Evolutionary conservation across 2,329 filamentous ascomycete genomes (phyloP).

Genomic region (Chrysoporthe deuterocubensis): DNA sequence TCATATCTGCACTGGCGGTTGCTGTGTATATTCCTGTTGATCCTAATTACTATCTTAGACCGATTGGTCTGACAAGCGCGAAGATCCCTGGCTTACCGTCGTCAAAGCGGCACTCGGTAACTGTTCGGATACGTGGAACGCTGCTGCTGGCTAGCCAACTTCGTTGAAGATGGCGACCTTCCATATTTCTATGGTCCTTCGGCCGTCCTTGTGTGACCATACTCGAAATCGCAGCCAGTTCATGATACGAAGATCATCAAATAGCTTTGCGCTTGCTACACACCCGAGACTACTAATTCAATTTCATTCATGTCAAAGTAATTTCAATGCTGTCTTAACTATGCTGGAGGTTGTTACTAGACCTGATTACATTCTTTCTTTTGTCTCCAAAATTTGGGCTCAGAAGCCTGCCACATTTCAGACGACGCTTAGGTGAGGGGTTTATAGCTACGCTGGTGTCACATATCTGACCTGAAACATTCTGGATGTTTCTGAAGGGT

Average conservation of each 20-base stretch:
- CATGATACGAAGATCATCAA: background rate
- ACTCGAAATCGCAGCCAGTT: background rate
- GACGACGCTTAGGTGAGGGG: background rate
- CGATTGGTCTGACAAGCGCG: background rate
- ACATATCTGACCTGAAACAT: background rate
- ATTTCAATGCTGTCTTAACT: too few relatives aligned
- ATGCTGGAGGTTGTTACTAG: too few relatives aligned
- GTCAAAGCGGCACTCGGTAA: background rate
- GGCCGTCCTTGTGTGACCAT: background rate
- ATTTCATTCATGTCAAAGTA: background rate
- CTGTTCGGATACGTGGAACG: background rate
- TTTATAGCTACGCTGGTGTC: background rate
- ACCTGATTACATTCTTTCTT: background rate
- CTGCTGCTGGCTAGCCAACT: background rate
- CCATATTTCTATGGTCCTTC: background rate
- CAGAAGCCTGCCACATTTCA: too few relatives aligned
- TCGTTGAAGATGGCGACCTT: background rate
- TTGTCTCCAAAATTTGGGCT: background rate
- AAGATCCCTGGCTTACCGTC: background rate
- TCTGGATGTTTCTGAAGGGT: background rate
- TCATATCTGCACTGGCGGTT: background rate
- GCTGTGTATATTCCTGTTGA: background rate
- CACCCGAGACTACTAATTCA: background rate
- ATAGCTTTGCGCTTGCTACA: background rate
- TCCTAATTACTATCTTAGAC: background rate